Percentiles rank a stretch among this genome's conserved stretches.
These are phyloP conservation scores for Cyclocybe cylindracea DNA, from an alignment of 768 basidiomycete species.

Conservation along the genomic window DNA sequence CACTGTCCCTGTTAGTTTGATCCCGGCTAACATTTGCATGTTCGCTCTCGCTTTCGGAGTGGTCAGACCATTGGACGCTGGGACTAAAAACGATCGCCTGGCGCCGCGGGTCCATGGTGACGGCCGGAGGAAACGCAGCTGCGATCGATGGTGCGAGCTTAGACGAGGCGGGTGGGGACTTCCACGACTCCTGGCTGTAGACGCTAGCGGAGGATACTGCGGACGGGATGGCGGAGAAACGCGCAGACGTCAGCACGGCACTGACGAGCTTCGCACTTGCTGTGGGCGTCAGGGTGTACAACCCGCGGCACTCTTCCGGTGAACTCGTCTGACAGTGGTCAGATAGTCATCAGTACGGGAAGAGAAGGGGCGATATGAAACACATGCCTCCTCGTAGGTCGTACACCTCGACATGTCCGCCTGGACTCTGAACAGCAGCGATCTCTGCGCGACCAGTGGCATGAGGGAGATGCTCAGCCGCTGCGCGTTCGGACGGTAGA, in stretches of 20 bases:
- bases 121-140: neutral
- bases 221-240: slow-evolving; percentile 9
- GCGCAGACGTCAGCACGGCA: slow-evolving; percentile 6
- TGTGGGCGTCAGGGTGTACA: slow-evolving; percentile 14
- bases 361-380: neutral
- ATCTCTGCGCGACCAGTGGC: slow-evolving; percentile 25
- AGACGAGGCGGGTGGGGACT: slow-evolving; percentile 7
- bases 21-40: neutral
- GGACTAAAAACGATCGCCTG: slow-evolving; percentile 25
- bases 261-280: slow-evolving; percentile 9
- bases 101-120: slow-evolving; percentile 14
- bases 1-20: neutral
- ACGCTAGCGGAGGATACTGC: slow-evolving; percentile 15
- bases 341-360: neutral
- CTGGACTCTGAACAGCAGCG: slow-evolving; percentile 26
- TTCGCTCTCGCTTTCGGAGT: slow-evolving; percentile 4
- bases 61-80: slow-evolving; percentile 17
- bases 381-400: slow-evolving; percentile 19
- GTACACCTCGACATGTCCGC: slow-evolving; percentile 22
- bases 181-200: slow-evolving; percentile 30
- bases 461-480: slow-evolving; percentile 24
- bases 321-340: slow-evolving; percentile 12
- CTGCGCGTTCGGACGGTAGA: slow-evolving; percentile 26
- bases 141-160: neutral
- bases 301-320: slow-evolving; percentile 6